These are phyloP conservation scores for Iberis pinnata DNA, from an alignment of 345 rosid genomes.

Conservation along the genomic window DNA sequence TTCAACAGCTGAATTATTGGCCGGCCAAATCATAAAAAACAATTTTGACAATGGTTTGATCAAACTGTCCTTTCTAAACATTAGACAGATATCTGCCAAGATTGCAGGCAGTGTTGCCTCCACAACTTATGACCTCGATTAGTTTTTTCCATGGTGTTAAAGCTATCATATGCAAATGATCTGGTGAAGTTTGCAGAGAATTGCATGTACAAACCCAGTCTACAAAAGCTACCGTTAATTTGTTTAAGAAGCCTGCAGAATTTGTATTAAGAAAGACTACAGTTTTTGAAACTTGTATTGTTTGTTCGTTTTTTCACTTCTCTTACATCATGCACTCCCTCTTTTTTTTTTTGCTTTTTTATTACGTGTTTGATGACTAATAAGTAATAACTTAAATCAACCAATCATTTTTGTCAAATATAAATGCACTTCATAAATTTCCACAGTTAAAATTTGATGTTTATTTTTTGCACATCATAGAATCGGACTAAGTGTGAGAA, in stretches of 20 bases:
- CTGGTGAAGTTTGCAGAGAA: conserved; percentile 79
- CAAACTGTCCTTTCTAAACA: conserved; percentile 84
- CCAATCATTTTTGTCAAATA: too few relatives aligned
- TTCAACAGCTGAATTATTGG: conserved; percentile 81
- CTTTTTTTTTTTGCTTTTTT: too few relatives aligned
- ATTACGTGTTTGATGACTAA: too few relatives aligned
- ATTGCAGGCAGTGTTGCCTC: conserved; percentile 91
- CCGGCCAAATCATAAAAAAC: conserved; percentile 61
- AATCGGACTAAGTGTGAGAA: too few relatives aligned
- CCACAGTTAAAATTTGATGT: too few relatives aligned
- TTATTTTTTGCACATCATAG: too few relatives aligned
- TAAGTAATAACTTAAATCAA: too few relatives aligned
- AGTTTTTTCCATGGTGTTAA: conserved; percentile 51
- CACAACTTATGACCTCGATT: conserved; percentile 86
- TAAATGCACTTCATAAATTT: too few relatives aligned
- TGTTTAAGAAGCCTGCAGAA: conserved; percentile 16
- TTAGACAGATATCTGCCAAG: conserved; percentile 79
- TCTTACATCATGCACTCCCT: neutral
- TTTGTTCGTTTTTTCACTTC: conserved; percentile 7
- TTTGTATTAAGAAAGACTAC: neutral
- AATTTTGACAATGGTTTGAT: conserved; percentile 69
- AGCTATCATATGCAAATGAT: conserved; percentile 76
- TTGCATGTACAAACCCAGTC: conserved; percentile 84
- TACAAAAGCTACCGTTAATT: conserved; percentile 77
- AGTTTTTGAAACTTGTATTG: conserved; percentile 19